phyloP scores from a whole-genome alignment of 768 basidiomycete genomes.

The Kwoniella newhampshirensis region DNA sequence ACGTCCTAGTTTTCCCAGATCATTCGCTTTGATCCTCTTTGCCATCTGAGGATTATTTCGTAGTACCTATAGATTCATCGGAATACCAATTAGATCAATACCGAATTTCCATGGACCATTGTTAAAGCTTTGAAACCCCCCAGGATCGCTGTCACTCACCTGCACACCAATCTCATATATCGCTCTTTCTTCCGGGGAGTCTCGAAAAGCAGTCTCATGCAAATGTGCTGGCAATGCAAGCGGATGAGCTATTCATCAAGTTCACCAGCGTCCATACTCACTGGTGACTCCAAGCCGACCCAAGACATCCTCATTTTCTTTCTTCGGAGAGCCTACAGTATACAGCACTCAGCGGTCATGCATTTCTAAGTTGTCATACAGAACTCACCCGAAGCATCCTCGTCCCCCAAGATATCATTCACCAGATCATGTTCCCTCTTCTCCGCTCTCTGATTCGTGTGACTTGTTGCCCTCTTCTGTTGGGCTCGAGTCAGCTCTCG shows the following conservation, averaged over 20 bases:
- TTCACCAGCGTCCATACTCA: not conserved
- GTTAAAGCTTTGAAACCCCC: too few relatives aligned
- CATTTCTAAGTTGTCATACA: not conserved
- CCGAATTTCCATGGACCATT: too few relatives aligned
- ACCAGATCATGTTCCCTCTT: constrained; percentile 21
- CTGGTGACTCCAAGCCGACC: constrained; percentile 14
- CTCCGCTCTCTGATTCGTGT: constrained; percentile 1
- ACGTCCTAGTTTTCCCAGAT: constrained; percentile 36
- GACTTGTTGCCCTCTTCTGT: constrained; percentile 1
- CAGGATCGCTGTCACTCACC: constrained; percentile 30
- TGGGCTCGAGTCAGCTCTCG: constrained; percentile 12
- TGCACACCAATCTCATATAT: constrained; percentile 44
- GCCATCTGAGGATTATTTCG: constrained; percentile 34
- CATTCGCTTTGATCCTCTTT: constrained; percentile 40
- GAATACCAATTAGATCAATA: too few relatives aligned
- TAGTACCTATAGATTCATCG: constrained; percentile 31
- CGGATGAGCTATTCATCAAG: not conserved
- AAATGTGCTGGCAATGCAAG: constrained; percentile 23
- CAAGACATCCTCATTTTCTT: constrained; percentile 19
- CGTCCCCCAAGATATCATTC: constrained; percentile 24
- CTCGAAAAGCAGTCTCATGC: constrained; percentile 37
- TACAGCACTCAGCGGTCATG: not conserved
- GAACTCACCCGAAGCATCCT: not conserved
- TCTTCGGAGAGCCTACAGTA: not conserved
- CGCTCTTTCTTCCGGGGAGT: constrained; percentile 37